Evolutionary conservation across 2,329 filamentous ascomycete genomes (phyloP).

Genomic region (Fusarium oligoseptatum): DNA sequence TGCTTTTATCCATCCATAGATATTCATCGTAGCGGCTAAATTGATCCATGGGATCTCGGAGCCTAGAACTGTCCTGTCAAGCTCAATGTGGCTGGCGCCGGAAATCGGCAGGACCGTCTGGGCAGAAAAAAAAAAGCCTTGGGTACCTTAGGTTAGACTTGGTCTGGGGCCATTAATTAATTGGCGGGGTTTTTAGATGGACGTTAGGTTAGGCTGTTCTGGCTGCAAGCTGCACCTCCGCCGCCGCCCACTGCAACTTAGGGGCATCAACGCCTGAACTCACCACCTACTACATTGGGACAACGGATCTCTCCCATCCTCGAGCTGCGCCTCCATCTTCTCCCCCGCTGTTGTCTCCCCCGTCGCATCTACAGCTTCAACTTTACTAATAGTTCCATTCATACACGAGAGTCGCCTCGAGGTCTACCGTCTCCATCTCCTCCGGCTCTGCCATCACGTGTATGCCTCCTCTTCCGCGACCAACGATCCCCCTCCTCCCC

Average conservation of each 20-base stretch:
- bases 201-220: slow-evolving; percentile 1
- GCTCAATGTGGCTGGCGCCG: slow-evolving; percentile 26
- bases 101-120: slow-evolving; percentile 30
- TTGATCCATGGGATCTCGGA: slow-evolving; percentile 22
- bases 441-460: slow-evolving; percentile 25
- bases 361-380: slow-evolving; percentile 29
- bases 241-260: slow-evolving; percentile 25
- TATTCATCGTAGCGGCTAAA: slow-evolving; percentile 7
- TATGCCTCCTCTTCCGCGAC: slow-evolving; percentile 38
- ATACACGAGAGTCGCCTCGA: not conserved
- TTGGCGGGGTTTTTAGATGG: slow-evolving; percentile 45
- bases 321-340: slow-evolving; percentile 38
- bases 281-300: slow-evolving; percentile 41
- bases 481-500: slow-evolving; percentile 29
- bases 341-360: slow-evolving; percentile 25
- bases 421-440: not conserved
- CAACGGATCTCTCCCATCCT: slow-evolving; percentile 13
- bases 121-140: not conserved
- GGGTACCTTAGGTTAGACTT: not conserved
- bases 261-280: slow-evolving; percentile 38
- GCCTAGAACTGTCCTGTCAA: slow-evolving; percentile 21
- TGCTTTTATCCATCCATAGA: not conserved
- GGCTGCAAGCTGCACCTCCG: slow-evolving; percentile 9
- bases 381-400: slow-evolving; percentile 23
- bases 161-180: slow-evolving; percentile 10